Percentiles rank a stretch among this genome's conserved stretches.
Conservation (phyloP, 164 flowering plant species). For the Chimonanthus salicifolius region DNA sequence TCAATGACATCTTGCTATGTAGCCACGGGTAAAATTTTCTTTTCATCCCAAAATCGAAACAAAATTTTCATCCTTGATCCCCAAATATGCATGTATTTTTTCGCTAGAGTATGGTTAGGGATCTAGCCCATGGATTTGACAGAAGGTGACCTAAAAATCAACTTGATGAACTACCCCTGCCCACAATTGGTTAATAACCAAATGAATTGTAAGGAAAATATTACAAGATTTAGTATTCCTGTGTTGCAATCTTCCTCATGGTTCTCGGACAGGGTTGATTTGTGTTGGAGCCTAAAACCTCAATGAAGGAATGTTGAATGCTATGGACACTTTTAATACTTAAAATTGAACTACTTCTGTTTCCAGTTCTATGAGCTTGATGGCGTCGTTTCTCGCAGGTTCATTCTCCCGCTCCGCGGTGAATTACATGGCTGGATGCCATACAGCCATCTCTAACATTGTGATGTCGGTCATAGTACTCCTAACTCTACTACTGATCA, state of each 20-base stretch:
- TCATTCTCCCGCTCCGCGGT: constrained; percentile 95
- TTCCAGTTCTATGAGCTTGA: neutral
- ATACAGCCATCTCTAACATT: constrained; percentile 84
- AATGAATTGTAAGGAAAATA: neutral
- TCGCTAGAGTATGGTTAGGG: neutral
- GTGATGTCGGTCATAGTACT: constrained; percentile 76
- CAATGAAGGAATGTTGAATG: too few relatives aligned
- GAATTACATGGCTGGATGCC: constrained; percentile 90
- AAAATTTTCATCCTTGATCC: neutral
- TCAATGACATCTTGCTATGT: constrained; percentile 93
- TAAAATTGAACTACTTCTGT: too few relatives aligned
- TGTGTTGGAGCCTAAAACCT: too few relatives aligned
- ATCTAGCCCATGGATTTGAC: neutral
- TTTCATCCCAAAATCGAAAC: neutral
- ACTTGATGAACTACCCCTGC: too few relatives aligned
- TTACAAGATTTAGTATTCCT: neutral
- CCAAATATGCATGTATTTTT: neutral
- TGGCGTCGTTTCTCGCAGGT: constrained; percentile 38
- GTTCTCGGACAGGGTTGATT: neutral
- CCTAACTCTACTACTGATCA: constrained; percentile 63
- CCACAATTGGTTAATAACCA: too few relatives aligned
- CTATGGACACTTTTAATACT: too few relatives aligned
- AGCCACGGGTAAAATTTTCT: constrained; percentile 54
- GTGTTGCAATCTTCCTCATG: neutral
- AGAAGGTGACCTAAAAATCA: too few relatives aligned